Base-by-base conservation (phyloP, 306 rosid species). In the Cercis canadensis region DNA sequence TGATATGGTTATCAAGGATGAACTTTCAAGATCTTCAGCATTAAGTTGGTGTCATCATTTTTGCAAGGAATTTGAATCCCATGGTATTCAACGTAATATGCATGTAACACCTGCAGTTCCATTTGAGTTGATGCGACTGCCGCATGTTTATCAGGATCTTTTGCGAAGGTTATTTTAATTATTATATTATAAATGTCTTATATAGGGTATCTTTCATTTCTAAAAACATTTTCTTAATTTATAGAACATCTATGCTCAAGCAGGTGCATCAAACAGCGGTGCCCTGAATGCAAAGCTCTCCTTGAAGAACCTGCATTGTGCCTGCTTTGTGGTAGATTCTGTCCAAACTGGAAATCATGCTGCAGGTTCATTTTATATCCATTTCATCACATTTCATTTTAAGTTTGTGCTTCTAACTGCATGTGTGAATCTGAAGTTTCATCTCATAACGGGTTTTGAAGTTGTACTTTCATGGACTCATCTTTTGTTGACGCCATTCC, bases 241-340 rank as follows among this genome's bases (percentile, higher is more conserved):
- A 46, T 17, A 29, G 31, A 18, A 19, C 21, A 56, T 76, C 21
- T 80, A 66, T 70, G 41, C 24, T 33, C 67, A 44, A 41, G 53
- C 89, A 95, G 99, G 83, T 86, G 85, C 73, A 85, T 91, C 79
- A 95, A 91, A 72, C 94, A 89, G 79, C 77, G 81, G 13, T 95
- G 99, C 74, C 81, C 69, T 55, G 89, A 74, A 52, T 95, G 99
- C 81, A 82, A 91, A 53, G 10, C 82, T 67, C 59, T 68, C 57
- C 79, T 87, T 63, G 89, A 87, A 9, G 99, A 95, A 24, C 97
- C 97, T 40, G 99, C 93, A 16, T 77, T 91, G 78, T 95, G 99
- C 89, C 82, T 95, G 65, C 80, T 95, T 62, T 95, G 99, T 77
- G 99, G 96, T 69, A 86, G 84, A 82, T 70, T 95, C 81, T 83